Evolutionary conservation across 768 basidiomycete genomes (phyloP).

Genomic region (Myochromella boudieri): DNA sequence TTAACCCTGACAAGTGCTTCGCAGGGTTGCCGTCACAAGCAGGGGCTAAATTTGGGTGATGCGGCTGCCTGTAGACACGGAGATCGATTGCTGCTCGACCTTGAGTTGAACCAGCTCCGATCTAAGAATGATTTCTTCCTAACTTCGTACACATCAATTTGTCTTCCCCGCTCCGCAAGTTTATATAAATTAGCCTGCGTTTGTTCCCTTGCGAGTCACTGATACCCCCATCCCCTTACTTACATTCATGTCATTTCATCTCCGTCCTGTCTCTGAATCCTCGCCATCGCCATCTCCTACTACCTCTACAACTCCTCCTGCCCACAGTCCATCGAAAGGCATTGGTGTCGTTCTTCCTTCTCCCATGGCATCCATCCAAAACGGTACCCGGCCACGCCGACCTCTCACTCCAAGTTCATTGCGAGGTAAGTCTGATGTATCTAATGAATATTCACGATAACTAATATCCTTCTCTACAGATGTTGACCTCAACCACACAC

Average conservation of each 20-base stretch:
- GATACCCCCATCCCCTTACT: slow-evolving; percentile 22
- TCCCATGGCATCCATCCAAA: slow-evolving; percentile 29
- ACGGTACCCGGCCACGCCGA: slow-evolving; percentile 41
- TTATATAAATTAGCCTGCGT: slow-evolving; percentile 26
- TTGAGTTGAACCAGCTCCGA: slow-evolving; percentile 34
- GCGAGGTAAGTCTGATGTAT: slow-evolving; percentile 42
- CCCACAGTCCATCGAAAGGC: slow-evolving; percentile 38
- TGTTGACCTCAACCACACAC: slow-evolving; percentile 59
- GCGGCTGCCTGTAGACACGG: slow-evolving; percentile 12
- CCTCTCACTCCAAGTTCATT: slow-evolving; percentile 65
- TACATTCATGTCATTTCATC: slow-evolving; percentile 38
- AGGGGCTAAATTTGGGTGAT: slow-evolving; percentile 17
- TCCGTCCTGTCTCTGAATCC: slow-evolving; percentile 52
- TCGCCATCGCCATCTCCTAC: slow-evolving; percentile 57
- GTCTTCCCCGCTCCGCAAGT: slow-evolving; percentile 23
- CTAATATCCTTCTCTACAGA: slow-evolving; percentile 36
- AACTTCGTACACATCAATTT: slow-evolving; percentile 26
- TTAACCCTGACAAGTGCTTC: slow-evolving; percentile 23
- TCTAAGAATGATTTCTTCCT: slow-evolving; percentile 21
- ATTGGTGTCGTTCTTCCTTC: slow-evolving; percentile 22
- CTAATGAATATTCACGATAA: not conserved
- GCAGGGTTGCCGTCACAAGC: slow-evolving; percentile 23
- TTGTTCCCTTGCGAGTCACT: slow-evolving; percentile 11
- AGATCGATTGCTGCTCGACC: slow-evolving; percentile 17
- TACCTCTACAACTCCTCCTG: slow-evolving; percentile 42